Conservation (phyloP, 371 early-diverging fungal genomes). For the Mortierella sp. region DNA sequence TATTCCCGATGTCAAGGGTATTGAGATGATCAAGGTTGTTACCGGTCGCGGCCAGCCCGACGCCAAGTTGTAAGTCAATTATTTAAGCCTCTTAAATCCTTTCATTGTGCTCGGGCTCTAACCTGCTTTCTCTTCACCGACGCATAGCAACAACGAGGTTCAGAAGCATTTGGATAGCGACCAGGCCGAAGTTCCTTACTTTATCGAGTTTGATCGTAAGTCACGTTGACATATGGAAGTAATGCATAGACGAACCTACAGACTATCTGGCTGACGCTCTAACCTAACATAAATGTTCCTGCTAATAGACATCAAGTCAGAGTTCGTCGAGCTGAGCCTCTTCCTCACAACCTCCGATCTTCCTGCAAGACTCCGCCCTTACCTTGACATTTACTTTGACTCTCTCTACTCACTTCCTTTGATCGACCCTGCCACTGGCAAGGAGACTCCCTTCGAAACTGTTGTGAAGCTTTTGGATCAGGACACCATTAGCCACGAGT, state of each 20-base stretch:
- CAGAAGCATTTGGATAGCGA: constrained; percentile 69
- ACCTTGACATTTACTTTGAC: constrained; percentile 69
- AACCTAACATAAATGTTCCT: background rate
- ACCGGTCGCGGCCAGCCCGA: constrained; percentile 67
- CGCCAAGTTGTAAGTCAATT: constrained; percentile 59
- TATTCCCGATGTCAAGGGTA: constrained; percentile 70
- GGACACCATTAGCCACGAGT: constrained; percentile 70
- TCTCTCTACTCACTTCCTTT: constrained; percentile 71
- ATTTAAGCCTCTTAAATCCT: too few relatives aligned
- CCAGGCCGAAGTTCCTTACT: constrained; percentile 66
- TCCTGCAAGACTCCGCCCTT: constrained; percentile 68
- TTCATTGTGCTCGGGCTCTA: background rate
- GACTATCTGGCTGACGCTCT: background rate
- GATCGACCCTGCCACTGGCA: constrained; percentile 61
- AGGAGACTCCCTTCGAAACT: constrained; percentile 66
- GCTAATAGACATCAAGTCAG: constrained; percentile 69
- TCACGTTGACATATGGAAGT: constrained; percentile 6
- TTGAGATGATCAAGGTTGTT: constrained; percentile 71
- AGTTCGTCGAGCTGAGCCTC: constrained; percentile 68
- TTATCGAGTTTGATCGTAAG: constrained; percentile 77
- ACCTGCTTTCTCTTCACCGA: background rate
- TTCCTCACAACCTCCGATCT: constrained; percentile 64
- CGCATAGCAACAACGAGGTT: constrained; percentile 62
- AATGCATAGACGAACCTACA: background rate
- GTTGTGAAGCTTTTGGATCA: constrained; percentile 70